phyloP scores from a whole-genome alignment of 2,329 filamentous ascomycete genomes.

The Pseudogymnoascus pannorum region DNA sequence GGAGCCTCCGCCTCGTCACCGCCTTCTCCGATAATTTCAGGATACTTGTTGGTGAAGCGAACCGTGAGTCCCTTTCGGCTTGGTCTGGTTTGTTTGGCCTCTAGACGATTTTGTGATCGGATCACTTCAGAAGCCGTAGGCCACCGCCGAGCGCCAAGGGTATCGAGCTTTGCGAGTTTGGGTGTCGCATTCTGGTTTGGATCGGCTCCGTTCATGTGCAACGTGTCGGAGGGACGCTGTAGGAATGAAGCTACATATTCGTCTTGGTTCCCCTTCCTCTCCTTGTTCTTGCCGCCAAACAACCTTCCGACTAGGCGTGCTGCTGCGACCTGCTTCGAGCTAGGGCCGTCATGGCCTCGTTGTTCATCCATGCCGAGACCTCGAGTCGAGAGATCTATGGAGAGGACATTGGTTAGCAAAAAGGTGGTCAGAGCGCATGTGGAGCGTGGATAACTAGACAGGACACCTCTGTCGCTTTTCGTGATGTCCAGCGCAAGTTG shows the following conservation, averaged over 20 bases:
- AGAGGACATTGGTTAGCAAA: not conserved
- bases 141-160: conserved; percentile 42
- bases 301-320: conserved; percentile 53
- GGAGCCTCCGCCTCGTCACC: conserved; percentile 77
- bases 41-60: conserved; percentile 62
- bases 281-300: conserved; percentile 35
- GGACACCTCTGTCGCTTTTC: not conserved
- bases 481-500: not conserved
- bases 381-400: not conserved
- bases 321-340: conserved; percentile 18
- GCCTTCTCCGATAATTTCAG: conserved; percentile 82
- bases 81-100: conserved; percentile 29
- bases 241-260: conserved; percentile 53
- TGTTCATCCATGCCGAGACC: not conserved
- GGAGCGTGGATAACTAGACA: not conserved
- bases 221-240: conserved; percentile 45
- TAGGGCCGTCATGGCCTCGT: not conserved
- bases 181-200: conserved; percentile 28
- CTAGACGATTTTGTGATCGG: conserved; percentile 20
- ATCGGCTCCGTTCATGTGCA: conserved; percentile 45
- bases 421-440: not conserved
- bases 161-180: conserved; percentile 35
- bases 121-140: conserved; percentile 39
- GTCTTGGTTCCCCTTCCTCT: conserved; percentile 32
- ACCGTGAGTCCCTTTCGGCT: conserved; percentile 65